These are phyloP conservation scores for Trichoderma koningii DNA, from an alignment of 2,329 filamentous ascomycete species.

Conservation along the genomic window DNA sequence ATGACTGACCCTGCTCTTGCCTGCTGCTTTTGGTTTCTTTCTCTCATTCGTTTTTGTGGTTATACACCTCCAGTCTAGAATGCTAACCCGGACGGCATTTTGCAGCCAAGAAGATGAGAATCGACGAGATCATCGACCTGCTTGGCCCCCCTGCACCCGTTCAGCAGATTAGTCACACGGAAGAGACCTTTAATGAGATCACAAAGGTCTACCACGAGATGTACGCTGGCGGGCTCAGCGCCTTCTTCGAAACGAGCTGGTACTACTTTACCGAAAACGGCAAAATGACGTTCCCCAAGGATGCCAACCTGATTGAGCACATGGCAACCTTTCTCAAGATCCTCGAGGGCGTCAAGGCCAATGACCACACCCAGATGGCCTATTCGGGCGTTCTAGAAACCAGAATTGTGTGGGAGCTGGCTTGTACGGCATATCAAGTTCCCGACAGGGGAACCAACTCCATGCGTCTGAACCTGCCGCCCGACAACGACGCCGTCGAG, in stretches of 20 bases:
- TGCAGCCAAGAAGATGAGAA: constrained; percentile 59
- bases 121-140: constrained; percentile 69
- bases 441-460: constrained; percentile 42
- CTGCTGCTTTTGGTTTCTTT: constrained; percentile 16
- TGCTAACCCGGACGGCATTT: constrained; percentile 33
- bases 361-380: constrained; percentile 55
- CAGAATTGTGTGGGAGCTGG: constrained; percentile 61
- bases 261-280: constrained; percentile 59
- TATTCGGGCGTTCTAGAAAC: constrained; percentile 59
- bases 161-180: constrained; percentile 53
- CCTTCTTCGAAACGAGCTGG: constrained; percentile 82
- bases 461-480: constrained; percentile 44
- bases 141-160: constrained; percentile 62
- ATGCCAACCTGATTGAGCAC: constrained; percentile 63
- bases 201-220: constrained; percentile 72
- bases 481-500: constrained; percentile 62
- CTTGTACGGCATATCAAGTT: constrained; percentile 50
- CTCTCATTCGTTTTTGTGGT: constrained; percentile 3
- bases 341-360: constrained; percentile 51
- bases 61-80: background rate
- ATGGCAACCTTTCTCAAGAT: constrained; percentile 66
- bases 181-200: constrained; percentile 64
- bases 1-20: constrained; percentile 40
- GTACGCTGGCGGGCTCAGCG: constrained; percentile 73
- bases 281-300: constrained; percentile 50